These are phyloP conservation scores for Wickerhamomyces ciferrii DNA, from an alignment of 805 yeast species.

Conservation along the genomic window DNA sequence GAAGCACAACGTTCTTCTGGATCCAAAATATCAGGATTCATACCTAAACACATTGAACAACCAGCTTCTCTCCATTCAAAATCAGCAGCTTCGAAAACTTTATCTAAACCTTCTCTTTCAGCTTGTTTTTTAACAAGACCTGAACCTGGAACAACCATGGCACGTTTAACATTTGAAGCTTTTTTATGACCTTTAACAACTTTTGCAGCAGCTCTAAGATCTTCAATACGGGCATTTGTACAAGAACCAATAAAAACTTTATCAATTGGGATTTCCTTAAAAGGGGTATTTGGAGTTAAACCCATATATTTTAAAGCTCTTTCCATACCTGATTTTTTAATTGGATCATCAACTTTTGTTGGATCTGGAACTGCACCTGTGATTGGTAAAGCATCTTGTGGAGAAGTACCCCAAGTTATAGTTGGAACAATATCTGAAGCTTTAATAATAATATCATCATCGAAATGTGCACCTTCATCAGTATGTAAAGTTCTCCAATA, in stretches of 20 bases:
- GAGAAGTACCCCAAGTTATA: slow-evolving; percentile 99
- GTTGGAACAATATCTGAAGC: slow-evolving; percentile 91
- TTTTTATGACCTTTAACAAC: slow-evolving; percentile 87
- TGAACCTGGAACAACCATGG: slow-evolving; percentile 95
- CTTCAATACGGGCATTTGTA: slow-evolving; percentile 97
- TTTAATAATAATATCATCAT: slow-evolving; percentile 72
- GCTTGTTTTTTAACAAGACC: slow-evolving; percentile 93
- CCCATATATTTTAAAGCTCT: slow-evolving; percentile 94
- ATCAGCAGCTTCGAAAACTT: slow-evolving; percentile 86
- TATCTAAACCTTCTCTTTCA: slow-evolving; percentile 90
- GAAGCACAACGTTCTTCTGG: slow-evolving; percentile 99
- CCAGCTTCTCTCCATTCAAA: slow-evolving; percentile 99
- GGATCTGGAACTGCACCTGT: slow-evolving; percentile 92
- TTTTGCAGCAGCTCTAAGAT: slow-evolving; percentile 89
- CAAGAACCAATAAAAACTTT: slow-evolving; percentile 98
- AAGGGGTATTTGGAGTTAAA: slow-evolving; percentile 73
- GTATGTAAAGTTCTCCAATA: slow-evolving; percentile 89
- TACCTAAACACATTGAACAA: slow-evolving; percentile 98
- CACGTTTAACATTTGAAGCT: slow-evolving; percentile 76
- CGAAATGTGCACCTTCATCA: slow-evolving; percentile 89
- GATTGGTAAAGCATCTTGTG: slow-evolving; percentile 97
- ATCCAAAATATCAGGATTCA: slow-evolving; percentile 95
- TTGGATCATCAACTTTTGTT: slow-evolving; percentile 60
- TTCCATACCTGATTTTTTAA: slow-evolving; percentile 77
- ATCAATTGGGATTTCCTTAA: slow-evolving; percentile 72